These are phyloP conservation scores for Stylosanthes scabra DNA, from an alignment of 331 rosid genomes.

Conservation along the genomic window DNA sequence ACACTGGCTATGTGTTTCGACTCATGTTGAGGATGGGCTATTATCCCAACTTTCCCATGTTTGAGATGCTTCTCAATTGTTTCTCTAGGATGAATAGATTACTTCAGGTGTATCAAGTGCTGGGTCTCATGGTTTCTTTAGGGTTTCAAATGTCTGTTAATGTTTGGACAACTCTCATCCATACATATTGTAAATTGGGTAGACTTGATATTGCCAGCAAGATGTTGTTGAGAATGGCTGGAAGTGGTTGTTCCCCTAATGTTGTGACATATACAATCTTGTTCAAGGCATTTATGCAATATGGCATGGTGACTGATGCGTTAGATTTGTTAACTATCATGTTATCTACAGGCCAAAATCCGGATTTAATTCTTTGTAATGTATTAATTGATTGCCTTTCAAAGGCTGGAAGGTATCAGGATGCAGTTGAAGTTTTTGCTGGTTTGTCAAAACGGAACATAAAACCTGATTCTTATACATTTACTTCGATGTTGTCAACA, in stretches of 20 bases:
- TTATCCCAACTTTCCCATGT: constrained; percentile 51
- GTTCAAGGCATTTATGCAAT: constrained; percentile 63
- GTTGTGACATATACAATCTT: constrained; percentile 65
- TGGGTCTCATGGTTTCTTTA: constrained; percentile 58
- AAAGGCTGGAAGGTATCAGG: constrained; percentile 58
- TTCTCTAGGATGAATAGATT: constrained; percentile 59
- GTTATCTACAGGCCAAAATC: constrained; percentile 49
- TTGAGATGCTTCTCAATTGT: constrained; percentile 57
- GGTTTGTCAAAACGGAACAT: constrained; percentile 41
- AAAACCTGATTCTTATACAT: constrained; percentile 66
- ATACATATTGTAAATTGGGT: constrained; percentile 45
- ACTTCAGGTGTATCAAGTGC: constrained; percentile 54
- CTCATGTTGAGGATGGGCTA: constrained; percentile 53
- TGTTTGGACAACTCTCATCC: constrained; percentile 69
- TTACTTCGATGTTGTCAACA: constrained; percentile 58
- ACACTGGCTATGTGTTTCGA: constrained; percentile 39
- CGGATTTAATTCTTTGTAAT: constrained; percentile 64
- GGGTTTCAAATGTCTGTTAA: constrained; percentile 51
- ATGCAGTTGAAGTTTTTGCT: constrained; percentile 55
- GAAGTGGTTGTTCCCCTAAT: constrained; percentile 57
- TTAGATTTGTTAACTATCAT: constrained; percentile 48
- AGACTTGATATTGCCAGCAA: constrained; percentile 51
- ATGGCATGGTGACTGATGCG: constrained; percentile 53
- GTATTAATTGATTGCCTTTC: constrained; percentile 68
- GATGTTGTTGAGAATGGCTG: constrained; percentile 55